Evolutionary conservation across 1,284 basidiomycete genomes (phyloP).

Genomic region (Chondrostereum purpureum): DNA sequence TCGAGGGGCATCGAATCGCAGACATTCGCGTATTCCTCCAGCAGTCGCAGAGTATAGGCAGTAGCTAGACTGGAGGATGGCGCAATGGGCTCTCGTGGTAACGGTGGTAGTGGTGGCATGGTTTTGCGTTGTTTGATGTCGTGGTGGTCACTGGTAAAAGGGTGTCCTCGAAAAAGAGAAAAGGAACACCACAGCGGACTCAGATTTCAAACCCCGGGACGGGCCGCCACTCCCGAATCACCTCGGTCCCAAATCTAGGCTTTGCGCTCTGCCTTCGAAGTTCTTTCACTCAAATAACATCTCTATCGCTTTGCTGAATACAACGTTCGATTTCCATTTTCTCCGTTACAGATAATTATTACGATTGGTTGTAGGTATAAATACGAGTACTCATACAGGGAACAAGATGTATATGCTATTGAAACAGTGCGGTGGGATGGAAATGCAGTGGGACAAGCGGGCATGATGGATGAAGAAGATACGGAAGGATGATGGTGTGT

Average conservation of each 20-base stretch:
- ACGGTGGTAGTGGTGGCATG: constrained; percentile 18
- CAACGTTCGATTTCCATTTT: no score
- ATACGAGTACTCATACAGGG: no score
- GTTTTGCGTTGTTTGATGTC: constrained; percentile 22
- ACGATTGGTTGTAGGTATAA: no score
- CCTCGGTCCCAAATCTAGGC: no score
- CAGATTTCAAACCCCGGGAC: neutral
- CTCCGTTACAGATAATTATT: no score
- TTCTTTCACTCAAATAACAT: neutral
- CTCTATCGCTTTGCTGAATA: no score
- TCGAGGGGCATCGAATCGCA: constrained; percentile 93
- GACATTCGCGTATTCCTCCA: constrained; percentile 84
- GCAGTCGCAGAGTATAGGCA: constrained; percentile 57
- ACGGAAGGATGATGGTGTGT: neutral
- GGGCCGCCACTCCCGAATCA: neutral
- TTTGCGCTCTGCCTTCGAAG: neutral
- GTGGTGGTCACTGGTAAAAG: constrained; percentile 4
- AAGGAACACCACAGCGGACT: neutral
- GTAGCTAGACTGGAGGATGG: constrained; percentile 25
- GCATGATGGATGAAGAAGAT: neutral
- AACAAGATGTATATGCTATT: no score
- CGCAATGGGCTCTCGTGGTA: constrained; percentile 12
- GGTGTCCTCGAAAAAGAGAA: neutral
- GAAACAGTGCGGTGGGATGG: no score
- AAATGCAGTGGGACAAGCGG: no score